These are phyloP conservation scores for Cladorrhinum samala DNA, from an alignment of 495 filamentous ascomycete species.

Conservation along the genomic window DNA sequence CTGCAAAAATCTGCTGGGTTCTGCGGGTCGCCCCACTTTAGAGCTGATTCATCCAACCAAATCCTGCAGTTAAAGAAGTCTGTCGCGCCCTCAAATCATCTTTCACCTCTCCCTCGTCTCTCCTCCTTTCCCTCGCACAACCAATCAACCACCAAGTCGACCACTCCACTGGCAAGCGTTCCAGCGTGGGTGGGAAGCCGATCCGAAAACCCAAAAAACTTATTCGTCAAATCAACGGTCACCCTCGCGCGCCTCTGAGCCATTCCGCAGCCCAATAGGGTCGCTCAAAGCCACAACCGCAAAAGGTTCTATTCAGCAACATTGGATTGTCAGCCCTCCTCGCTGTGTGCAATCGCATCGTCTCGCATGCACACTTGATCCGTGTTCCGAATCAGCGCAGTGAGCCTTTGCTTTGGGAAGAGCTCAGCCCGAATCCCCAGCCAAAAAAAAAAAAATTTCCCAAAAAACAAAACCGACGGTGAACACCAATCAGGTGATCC, in stretches of 20 bases:
- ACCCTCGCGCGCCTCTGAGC: conserved; percentile 18
- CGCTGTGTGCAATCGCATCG: neutral
- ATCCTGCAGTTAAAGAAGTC: conserved; percentile 32
- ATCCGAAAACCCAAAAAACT: conserved; percentile 16
- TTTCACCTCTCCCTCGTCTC: conserved; percentile 33
- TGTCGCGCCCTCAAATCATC: conserved; percentile 38
- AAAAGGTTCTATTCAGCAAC: neutral
- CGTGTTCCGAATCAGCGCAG: neutral
- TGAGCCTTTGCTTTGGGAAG: neutral
- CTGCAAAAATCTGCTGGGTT: conserved; percentile 13
- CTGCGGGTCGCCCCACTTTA: conserved; percentile 18
- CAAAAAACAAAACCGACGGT: conserved; percentile 1
- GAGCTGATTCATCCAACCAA: conserved; percentile 41
- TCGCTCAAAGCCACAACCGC: neutral
- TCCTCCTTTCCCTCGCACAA: conserved; percentile 36
- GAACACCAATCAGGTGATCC: neutral
- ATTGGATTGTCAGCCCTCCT: neutral
- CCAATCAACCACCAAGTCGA: conserved; percentile 36
- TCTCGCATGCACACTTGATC: neutral
- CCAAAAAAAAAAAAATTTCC: neutral
- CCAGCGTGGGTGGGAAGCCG: conserved; percentile 19
- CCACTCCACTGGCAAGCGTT: conserved; percentile 26
- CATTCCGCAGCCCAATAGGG: conserved; percentile 29
- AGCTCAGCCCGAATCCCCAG: neutral
- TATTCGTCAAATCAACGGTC: conserved; percentile 34